A percentile compares a stretch with the other conserved stretches of the same genome.
Conservation (phyloP, 495 filamentous ascomycete genomes). For the Penicillium soppii region DNA sequence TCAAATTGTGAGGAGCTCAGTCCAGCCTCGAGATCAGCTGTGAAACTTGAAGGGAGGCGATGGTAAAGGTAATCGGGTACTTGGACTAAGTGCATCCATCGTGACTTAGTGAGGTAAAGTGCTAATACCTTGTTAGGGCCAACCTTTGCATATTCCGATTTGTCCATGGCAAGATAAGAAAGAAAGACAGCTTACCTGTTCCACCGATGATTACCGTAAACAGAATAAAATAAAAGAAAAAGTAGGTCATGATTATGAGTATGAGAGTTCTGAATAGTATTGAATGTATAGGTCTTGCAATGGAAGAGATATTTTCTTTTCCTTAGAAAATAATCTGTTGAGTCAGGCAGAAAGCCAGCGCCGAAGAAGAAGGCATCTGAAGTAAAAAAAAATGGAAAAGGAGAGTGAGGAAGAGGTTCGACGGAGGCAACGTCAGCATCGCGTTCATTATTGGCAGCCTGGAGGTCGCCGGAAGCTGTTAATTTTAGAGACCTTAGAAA, state of each 20-base stretch:
- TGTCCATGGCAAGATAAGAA: neutral
- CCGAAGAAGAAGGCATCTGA: neutral
- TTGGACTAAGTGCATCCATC: conserved; percentile 67
- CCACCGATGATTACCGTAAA: conserved; percentile 61
- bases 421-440: conserved; percentile 4
- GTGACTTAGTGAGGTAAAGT: conserved; percentile 75
- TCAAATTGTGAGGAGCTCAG: conserved; percentile 81
- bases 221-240: conserved; percentile 73
- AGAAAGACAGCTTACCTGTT: conserved; percentile 47
- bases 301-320: too few species aligned
- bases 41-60: conserved; percentile 71
- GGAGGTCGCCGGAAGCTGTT: conserved; percentile 4
- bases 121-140: conserved; percentile 36
- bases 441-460: conserved; percentile 1
- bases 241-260: conserved; percentile 59
- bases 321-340: neutral
- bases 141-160: neutral
- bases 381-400: neutral
- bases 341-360: neutral
- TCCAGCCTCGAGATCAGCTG: conserved; percentile 78
- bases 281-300: neutral
- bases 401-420: neutral
- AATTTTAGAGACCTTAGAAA: neutral
- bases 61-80: conserved; percentile 67
- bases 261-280: neutral